These are phyloP conservation scores for Vigna mungo DNA, from an alignment of 306 rosid species.

Conservation along the genomic window DNA sequence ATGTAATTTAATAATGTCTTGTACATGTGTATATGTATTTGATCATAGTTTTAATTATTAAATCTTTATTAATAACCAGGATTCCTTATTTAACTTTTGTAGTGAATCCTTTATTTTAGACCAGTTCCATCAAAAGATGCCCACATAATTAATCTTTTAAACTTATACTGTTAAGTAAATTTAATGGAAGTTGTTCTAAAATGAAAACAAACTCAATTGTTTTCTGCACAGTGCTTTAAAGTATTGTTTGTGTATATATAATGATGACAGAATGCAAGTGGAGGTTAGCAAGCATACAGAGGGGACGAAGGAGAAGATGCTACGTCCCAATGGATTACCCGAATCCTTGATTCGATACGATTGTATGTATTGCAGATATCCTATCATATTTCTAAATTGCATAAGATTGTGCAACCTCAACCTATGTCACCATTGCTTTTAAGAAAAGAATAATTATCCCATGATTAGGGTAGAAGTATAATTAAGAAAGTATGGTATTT, in stretches of 20 bases:
- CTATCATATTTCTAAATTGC: background rate
- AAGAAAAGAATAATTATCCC: background rate
- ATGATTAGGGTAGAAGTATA: background rate
- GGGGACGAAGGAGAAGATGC: conserved; percentile 82
- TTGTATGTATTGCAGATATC: conserved; percentile 55
- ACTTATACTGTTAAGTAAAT: too few species aligned
- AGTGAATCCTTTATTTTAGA: too few species aligned
- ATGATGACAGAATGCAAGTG: conserved; percentile 86
- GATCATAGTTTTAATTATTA: background rate
- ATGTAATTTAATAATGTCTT: background rate
- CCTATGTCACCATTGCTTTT: background rate
- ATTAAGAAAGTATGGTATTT: background rate
- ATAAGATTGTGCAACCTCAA: background rate
- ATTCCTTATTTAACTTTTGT: too few species aligned
- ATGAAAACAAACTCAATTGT: background rate
- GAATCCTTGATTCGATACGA: conserved; percentile 93
- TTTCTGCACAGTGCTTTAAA: background rate
- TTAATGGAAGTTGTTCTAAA: background rate
- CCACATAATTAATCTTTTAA: too few species aligned
- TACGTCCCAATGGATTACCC: conserved; percentile 98
- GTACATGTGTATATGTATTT: background rate
- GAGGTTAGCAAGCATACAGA: conserved; percentile 99
- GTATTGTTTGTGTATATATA: background rate
- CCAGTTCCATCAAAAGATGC: too few species aligned
- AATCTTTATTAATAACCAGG: too few species aligned